Evolutionary conservation across 176 grass and related monocot species (phyloP).

Genomic region (Neostapfia colusana): DNA sequence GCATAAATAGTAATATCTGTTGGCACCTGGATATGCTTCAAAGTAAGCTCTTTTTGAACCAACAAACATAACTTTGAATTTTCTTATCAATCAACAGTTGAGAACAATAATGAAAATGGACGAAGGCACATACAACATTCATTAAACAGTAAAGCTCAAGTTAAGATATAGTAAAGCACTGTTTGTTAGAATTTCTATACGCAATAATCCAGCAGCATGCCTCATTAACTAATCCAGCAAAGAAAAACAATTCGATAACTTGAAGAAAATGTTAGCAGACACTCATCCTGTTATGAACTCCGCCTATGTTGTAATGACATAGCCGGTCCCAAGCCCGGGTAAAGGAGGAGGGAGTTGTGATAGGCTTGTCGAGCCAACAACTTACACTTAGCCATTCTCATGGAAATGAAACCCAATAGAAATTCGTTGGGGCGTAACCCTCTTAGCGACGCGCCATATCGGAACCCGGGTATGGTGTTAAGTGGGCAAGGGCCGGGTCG

Average conservation of each 20-base stretch:
- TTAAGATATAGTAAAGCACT: neutral
- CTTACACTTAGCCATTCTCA: no score
- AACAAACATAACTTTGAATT: constrained; percentile 4
- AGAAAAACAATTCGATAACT: neutral
- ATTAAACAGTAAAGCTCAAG: neutral
- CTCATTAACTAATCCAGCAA: neutral
- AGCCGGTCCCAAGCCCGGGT: no score
- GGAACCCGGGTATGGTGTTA: no score
- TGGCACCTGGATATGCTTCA: constrained; percentile 52
- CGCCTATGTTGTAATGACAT: no score
- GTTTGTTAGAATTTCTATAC: neutral
- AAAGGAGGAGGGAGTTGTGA: no score
- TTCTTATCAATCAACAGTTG: neutral
- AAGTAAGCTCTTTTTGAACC: constrained; percentile 22
- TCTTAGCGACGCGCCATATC: no score
- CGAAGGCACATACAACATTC: neutral
- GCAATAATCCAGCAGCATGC: neutral
- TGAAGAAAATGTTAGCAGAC: neutral
- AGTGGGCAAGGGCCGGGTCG: no score
- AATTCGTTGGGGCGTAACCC: no score
- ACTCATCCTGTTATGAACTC: neutral
- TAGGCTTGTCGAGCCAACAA: no score
- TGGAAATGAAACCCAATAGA: no score
- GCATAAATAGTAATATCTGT: constrained; percentile 91
- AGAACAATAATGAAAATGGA: neutral